Evolutionary conservation across 192 early-diverging fungal species (phyloP).

Genomic region (Neocallimastix lanati): DNA sequence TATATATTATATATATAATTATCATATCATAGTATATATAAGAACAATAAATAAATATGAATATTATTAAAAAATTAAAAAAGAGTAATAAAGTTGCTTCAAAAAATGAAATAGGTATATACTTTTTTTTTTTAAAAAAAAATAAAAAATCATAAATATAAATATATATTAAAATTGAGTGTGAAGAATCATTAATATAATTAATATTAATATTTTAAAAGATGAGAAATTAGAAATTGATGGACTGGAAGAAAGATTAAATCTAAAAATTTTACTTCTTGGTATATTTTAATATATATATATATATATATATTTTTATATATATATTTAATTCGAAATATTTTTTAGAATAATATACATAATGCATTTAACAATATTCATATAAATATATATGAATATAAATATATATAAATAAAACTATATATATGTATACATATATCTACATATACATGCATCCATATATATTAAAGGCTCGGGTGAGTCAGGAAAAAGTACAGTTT

Average conservation of each 20-base stretch:
- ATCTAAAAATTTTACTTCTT: constrained; percentile 1
- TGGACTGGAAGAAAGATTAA: not conserved
- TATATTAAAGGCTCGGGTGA: not conserved
- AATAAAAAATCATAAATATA: too few relatives aligned
- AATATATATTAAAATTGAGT: too few relatives aligned
- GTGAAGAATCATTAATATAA: too few relatives aligned
- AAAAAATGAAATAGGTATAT: not conserved
- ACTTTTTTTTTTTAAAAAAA: not conserved
- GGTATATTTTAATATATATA: too few relatives aligned
- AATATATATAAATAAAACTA: too few relatives aligned
- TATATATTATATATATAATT: too few relatives aligned
- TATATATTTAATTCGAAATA: too few relatives aligned
- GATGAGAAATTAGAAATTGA: not conserved
- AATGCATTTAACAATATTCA: too few relatives aligned
- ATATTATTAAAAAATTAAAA: not conserved
- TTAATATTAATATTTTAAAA: not conserved
- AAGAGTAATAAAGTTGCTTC: not conserved
- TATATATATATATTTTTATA: too few relatives aligned
- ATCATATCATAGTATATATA: too few relatives aligned
- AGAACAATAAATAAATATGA: not conserved
- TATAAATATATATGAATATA: too few relatives aligned
- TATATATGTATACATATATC: not conserved
- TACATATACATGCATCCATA: not conserved
- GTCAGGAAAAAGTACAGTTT: constrained; percentile 1
- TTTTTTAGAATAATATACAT: too few relatives aligned